Base-by-base conservation (phyloP, 2,329 filamentous ascomycete species). In the Fusarium pininemorale region DNA sequence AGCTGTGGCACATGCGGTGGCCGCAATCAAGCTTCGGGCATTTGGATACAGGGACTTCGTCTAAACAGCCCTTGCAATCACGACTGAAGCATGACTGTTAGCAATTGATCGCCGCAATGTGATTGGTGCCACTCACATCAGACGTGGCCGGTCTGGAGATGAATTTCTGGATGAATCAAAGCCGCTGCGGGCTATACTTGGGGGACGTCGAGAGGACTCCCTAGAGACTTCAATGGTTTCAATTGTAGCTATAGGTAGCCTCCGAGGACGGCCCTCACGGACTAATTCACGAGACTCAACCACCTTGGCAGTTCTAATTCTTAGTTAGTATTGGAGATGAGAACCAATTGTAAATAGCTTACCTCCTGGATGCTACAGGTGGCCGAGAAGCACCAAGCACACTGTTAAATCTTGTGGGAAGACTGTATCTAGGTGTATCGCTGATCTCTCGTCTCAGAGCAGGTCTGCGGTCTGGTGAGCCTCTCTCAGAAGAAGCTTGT, bases 1-100 rank as follows among this genome's bases (percentile, higher is more conserved):
- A 97, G 13, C 87, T 81, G 73, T 93, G 87, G 82, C 95, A 97
- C 92, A 96, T 95, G 70, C 90, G 89, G 81, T 97, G 94, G 6
- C 90, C 90, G 80, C 95, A 97, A 74, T 90, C 88, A 41, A 97
- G 88, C 80, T 91, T 93, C 42, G 91, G 91, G 39, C 92, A 89
- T 81, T 90, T 91, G 67, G 86, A 86, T 15, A 87, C 79, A 3
- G 91, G 89, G 6, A 93, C 83, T 70, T 94, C 91, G 72, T 93
- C 91, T 79, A 91, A 84, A 79, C 94, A 97, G 30, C 89, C 90
- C 54, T 94, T 84, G 77, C 94, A 97, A 77, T 92, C 88, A 50
- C 92, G 87, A 66, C 91, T 94, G 75, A 55, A 24, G 32, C 8
- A 30, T 41, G 22, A n/a, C 7, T 24, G 69, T 79, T 47, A 80